Percentiles rank a stretch among this genome's conserved stretches.
Conservation (phyloP, 2,329 filamentous ascomycete species). For the Aureobasidium namibiae region DNA sequence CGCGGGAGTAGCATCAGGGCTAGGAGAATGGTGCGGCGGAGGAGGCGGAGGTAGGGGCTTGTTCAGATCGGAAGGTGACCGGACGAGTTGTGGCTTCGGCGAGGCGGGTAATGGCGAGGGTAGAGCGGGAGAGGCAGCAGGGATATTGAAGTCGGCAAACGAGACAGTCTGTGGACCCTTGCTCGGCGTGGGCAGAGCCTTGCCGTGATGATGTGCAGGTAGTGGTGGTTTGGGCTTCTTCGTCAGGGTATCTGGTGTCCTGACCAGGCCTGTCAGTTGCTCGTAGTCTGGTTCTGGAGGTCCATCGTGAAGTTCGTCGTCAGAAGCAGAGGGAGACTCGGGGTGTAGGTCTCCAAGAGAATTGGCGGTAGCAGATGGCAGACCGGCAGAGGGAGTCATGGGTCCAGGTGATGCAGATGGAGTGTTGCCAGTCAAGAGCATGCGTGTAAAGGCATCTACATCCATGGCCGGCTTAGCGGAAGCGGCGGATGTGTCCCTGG, state of each 20-base stretch:
- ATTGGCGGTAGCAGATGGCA: conserved; percentile 32
- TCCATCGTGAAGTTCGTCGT: conserved; percentile 34
- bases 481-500: neutral
- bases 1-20: neutral
- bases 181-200: conserved; percentile 44
- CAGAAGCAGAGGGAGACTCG: conserved; percentile 49
- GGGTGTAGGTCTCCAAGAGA: conserved; percentile 30
- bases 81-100: conserved; percentile 24
- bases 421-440: conserved; percentile 63
- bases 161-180: conserved; percentile 31
- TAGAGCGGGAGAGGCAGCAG: conserved; percentile 17
- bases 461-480: conserved; percentile 45
- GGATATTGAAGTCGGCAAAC: conserved; percentile 26
- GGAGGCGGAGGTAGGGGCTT: conserved; percentile 53
- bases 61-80: conserved; percentile 45
- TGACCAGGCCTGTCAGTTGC: conserved; percentile 21
- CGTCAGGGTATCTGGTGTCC: conserved; percentile 17
- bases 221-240: conserved; percentile 55
- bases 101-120: conserved; percentile 18
- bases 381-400: conserved; percentile 17
- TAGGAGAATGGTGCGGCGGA: conserved; percentile 10
- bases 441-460: conserved; percentile 65
- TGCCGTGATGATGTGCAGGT: conserved; percentile 67
- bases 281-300: conserved; percentile 38
- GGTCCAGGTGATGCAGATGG: conserved; percentile 18